Evolutionary conservation across 495 filamentous ascomycete genomes (phyloP).

Genomic region (Trichocladium antarcticum): DNA sequence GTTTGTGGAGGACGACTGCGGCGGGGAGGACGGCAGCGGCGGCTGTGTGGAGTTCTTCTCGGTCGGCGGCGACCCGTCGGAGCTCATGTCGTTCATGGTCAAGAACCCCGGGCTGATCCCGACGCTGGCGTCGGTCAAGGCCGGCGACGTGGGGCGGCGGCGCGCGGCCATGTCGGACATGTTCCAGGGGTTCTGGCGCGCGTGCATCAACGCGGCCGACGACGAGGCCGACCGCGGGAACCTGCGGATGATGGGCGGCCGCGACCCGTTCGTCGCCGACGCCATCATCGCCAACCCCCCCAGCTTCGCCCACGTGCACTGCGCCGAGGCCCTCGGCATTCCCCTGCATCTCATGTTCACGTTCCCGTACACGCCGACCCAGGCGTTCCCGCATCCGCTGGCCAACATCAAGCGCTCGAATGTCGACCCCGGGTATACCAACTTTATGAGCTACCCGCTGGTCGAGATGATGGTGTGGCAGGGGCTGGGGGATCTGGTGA

Average conservation of each 20-base stretch:
- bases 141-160: slow-evolving; percentile 56
- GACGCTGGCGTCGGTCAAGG: slow-evolving; percentile 51
- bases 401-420: slow-evolving; percentile 56
- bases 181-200: slow-evolving; percentile 68
- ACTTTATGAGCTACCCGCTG: slow-evolving; percentile 62
- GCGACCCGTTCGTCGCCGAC: slow-evolving; percentile 62
- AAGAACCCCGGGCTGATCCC: slow-evolving; percentile 75
- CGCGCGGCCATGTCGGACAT: slow-evolving; percentile 58
- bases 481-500: slow-evolving; percentile 65
- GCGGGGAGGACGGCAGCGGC: slow-evolving; percentile 48
- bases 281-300: slow-evolving; percentile 79
- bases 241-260: slow-evolving; percentile 42
- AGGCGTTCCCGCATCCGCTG: slow-evolving; percentile 59
- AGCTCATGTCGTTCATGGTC: slow-evolving; percentile 81
- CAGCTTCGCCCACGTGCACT: slow-evolving; percentile 70
- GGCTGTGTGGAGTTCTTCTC: slow-evolving; percentile 63
- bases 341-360: slow-evolving; percentile 79
- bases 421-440: slow-evolving; percentile 49
- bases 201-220: slow-evolving; percentile 55
- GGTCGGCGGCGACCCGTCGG: slow-evolving; percentile 67
- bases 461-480: slow-evolving; percentile 78
- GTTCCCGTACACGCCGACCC: slow-evolving; percentile 60
- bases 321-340: slow-evolving; percentile 68
- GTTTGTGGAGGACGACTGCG: slow-evolving; percentile 53
- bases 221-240: slow-evolving; percentile 44